phyloP scores from a whole-genome alignment of 306 rosid genomes.

The Cicer cuneatum region DNA sequence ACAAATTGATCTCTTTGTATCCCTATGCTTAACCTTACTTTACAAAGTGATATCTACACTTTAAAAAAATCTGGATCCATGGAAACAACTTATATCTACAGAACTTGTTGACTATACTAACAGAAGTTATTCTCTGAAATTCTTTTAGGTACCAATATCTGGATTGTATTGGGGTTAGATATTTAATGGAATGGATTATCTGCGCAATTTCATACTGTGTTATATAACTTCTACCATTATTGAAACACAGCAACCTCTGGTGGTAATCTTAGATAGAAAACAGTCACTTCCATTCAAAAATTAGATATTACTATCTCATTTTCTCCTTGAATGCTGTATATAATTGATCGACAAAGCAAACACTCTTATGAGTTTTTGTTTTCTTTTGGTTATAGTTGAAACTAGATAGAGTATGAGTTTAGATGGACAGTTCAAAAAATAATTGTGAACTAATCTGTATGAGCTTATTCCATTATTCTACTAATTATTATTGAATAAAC shows the following conservation, averaged over 20 bases:
- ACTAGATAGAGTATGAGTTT: not conserved
- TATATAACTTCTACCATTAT: not conserved
- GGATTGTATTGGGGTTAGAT: not conserved
- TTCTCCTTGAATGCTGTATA: conserved; percentile 1
- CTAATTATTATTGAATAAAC: not conserved
- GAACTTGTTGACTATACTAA: conserved; percentile 14
- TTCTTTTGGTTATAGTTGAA: too few relatives aligned
- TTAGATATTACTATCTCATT: conserved; percentile 16
- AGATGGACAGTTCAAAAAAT: not conserved
- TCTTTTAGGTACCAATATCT: conserved; percentile 12
- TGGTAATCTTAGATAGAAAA: conserved; percentile 17
- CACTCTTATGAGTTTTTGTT: too few relatives aligned
- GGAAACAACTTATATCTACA: not conserved
- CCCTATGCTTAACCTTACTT: conserved; percentile 9
- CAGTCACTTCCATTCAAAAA: conserved; percentile 11
- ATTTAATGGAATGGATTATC: conserved; percentile 24
- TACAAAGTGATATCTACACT: conserved; percentile 16
- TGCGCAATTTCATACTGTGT: not conserved
- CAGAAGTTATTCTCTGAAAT: not conserved
- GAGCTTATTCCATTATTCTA: conserved; percentile 7
- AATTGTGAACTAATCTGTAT: conserved; percentile 2
- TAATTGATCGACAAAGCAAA: too few relatives aligned
- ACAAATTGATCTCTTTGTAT: conserved; percentile 8
- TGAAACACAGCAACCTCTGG: conserved; percentile 14
- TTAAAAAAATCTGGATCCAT: not conserved